Evolutionary conservation across 2,329 filamentous ascomycete species (phyloP).

Genomic region (Massarina eburnea): DNA sequence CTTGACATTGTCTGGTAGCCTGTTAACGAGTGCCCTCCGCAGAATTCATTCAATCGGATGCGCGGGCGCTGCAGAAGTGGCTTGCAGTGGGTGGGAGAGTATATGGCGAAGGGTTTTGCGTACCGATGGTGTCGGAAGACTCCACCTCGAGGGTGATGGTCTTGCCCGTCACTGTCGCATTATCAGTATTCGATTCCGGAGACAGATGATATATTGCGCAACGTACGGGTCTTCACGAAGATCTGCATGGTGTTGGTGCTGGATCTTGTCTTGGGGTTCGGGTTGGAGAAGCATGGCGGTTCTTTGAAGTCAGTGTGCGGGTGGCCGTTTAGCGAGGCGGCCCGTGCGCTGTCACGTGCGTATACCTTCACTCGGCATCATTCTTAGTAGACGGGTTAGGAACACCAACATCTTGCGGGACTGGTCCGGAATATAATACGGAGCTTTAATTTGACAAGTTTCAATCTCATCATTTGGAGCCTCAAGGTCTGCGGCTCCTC

Average conservation of each 20-base stretch:
- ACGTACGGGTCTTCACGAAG: slow-evolving; percentile 96
- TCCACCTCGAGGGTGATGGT: slow-evolving; percentile 99
- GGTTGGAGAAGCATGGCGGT: slow-evolving; percentile 19
- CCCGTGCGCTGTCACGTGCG: slow-evolving; percentile 15
- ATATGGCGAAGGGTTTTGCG: slow-evolving; percentile 19
- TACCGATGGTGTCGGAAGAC: slow-evolving; percentile 89
- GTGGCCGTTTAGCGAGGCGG: slow-evolving; percentile 15
- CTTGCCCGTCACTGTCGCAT: slow-evolving; percentile 73
- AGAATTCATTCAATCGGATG: no score
- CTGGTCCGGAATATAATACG: no score
- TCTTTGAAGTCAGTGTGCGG: slow-evolving; percentile 21
- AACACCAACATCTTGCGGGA: no score
- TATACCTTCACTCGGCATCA: not conserved
- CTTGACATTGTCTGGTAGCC: slow-evolving; percentile 87
- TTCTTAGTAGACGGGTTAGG: no score
- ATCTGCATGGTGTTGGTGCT: slow-evolving; percentile 42
- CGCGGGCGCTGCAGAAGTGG: slow-evolving; percentile 7
- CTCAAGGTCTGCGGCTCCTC: no score
- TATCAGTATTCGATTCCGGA: slow-evolving; percentile 13
- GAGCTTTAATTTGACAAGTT: no score
- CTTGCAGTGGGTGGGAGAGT: slow-evolving; percentile 9
- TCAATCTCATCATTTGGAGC: no score
- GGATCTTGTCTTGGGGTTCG: slow-evolving; percentile 31
- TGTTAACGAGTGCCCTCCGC: slow-evolving; percentile 17
- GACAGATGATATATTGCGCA: not conserved